Base-by-base conservation (phyloP, 768 basidiomycete species). In the Suillus decipiens region DNA sequence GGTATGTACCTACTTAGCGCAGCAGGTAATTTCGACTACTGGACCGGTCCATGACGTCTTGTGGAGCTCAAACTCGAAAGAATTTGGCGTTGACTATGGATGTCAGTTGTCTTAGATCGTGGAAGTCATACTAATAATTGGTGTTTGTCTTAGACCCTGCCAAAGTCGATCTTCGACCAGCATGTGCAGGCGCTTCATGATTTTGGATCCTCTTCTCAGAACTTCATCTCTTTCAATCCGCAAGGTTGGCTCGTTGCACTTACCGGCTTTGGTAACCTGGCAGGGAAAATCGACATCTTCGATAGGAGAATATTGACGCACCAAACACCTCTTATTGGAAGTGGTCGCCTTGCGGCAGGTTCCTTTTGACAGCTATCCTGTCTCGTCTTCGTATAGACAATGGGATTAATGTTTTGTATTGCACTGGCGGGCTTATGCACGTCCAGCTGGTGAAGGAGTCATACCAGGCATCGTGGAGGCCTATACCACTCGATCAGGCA, bases 351-450 rank as follows among this genome's bases (percentile, higher is more conserved):
- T 92, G 94, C 65, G 96, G 96, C 12, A 86, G 90, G 47, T 96
- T 89, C 80, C 84, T 99, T 28, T 81, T 99, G 68, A 97, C 96
- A 9, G 95, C 95, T 2, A 97, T 94, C 0, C 85, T 98, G n/a
- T 95, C 92, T n/a, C 97, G 97, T 0, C 87, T 99, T 53, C 87
- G 97, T 43, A 96, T 99, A 63, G 97, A 99, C 78, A 98, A 98
- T 68, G 95, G 95, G 2, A 87, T 99, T 75, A 97, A 96, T 79
- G 82, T 99, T 64, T 98, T 90, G 91, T 94, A 96, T 73, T 95
- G 93, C 73, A 83, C 87, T 0, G 96, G 96, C 9, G 83, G 87
- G 1, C 84, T 98, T n/a, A 72, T 97, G 60, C 94, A 98, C 65
- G 79, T 90, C 24, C 93, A 97, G 73, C 71, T 80, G 53, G 76